Conservation (phyloP, 2,329 filamentous ascomycete genomes). For the Akanthomyces muscarius region DNA sequence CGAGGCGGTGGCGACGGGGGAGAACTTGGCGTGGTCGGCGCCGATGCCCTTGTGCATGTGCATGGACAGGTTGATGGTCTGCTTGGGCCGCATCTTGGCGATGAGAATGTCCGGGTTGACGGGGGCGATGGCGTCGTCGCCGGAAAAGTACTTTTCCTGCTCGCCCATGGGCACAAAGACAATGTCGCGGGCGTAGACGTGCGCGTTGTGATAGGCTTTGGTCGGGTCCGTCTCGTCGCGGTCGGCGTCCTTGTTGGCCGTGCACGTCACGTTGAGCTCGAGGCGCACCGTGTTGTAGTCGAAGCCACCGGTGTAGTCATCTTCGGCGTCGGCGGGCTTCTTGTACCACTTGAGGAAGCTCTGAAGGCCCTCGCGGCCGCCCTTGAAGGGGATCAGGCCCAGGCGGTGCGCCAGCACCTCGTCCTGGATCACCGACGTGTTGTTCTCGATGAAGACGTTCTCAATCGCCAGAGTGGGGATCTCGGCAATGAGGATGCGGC, state of each 20-base stretch:
- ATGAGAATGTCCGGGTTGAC: constrained; percentile 91
- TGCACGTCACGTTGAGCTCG: constrained; percentile 73
- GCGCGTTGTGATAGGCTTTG: constrained; percentile 81
- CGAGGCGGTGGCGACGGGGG: constrained; percentile 88
- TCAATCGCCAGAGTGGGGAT: constrained; percentile 93
- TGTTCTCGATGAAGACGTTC: constrained; percentile 88
- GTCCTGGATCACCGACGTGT: constrained; percentile 96
- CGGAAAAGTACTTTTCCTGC: constrained; percentile 66
- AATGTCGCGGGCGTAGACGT: constrained; percentile 76
- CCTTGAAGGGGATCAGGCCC: constrained; percentile 85
- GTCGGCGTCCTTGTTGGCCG: constrained; percentile 68
- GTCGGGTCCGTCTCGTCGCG: constrained; percentile 73
- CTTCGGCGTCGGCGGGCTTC: constrained; percentile 62
- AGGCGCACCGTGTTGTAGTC: constrained; percentile 89
- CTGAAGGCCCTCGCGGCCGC: constrained; percentile 67
- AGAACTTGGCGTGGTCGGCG: constrained; percentile 94
- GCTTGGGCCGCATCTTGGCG: constrained; percentile 87
- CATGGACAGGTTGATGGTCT: constrained; percentile 80
- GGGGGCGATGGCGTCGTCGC: constrained; percentile 64
- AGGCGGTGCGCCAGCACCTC: constrained; percentile 90
- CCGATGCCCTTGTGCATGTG: constrained; percentile 95
- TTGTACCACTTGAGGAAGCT: constrained; percentile 79
- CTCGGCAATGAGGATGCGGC: constrained; percentile 91
- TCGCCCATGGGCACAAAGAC: constrained; percentile 71
- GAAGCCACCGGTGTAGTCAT: constrained; percentile 54